Conservation (phyloP, 345 rosid genomes). For the Pseudoturritis turrita region DNA sequence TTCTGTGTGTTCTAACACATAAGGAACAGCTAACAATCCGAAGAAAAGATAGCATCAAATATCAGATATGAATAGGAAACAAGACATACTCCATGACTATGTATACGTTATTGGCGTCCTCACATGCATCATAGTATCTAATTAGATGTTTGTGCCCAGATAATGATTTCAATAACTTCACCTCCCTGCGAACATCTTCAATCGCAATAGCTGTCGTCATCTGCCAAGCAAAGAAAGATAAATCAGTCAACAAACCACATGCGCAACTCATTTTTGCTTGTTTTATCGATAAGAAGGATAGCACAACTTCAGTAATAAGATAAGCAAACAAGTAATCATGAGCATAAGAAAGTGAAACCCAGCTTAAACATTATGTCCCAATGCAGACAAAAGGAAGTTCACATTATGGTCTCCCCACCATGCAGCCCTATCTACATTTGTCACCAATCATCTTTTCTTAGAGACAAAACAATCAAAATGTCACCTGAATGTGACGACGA, state of each 20-base stretch:
- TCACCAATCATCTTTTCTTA: background rate
- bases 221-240: slow-evolving; percentile 40
- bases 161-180: slow-evolving; percentile 64
- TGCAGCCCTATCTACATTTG: background rate
- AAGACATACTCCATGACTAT: slow-evolving; percentile 89
- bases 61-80: slow-evolving; percentile 20
- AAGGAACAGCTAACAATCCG: background rate
- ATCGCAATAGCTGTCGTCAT: slow-evolving; percentile 89
- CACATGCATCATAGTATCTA: slow-evolving; percentile 75
- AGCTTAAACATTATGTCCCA: slow-evolving; percentile 2
- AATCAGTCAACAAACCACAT: background rate
- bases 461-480: background rate
- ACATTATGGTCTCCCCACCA: slow-evolving; percentile 3
- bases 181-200: slow-evolving; percentile 91
- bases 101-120: slow-evolving; percentile 81
- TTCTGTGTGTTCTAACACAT: background rate
- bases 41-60: background rate
- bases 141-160: slow-evolving; percentile 77
- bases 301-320: background rate
- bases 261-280: background rate
- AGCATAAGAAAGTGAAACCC: slow-evolving; percentile 1
- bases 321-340: background rate
- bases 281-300: background rate
- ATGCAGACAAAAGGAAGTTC: slow-evolving; percentile 16
- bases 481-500: background rate